These are phyloP conservation scores for Sporothrix schenckii DNA, from an alignment of 2,329 filamentous ascomycete genomes.

Conservation along the genomic window DNA sequence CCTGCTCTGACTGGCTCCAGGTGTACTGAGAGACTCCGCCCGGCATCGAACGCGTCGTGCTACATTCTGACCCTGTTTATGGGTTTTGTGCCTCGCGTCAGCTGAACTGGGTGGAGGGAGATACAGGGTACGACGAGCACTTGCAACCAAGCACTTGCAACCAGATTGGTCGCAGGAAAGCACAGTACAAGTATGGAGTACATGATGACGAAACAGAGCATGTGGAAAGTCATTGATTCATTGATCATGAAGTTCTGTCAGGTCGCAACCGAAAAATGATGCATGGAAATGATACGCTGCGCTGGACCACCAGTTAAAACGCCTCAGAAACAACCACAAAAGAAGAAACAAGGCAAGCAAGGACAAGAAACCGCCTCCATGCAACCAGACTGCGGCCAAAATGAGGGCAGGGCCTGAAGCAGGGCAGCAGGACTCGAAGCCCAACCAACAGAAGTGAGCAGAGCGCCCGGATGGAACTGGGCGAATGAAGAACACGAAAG, in stretches of 20 bases:
- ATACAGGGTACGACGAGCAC: too few relatives aligned
- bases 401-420: neutral
- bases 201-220: neutral
- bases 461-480: neutral
- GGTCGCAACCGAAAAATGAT: neutral
- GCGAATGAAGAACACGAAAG: neutral
- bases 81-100: conserved; percentile 12
- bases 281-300: conserved; percentile 18
- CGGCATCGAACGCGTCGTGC: conserved; percentile 22
- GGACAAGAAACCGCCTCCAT: conserved; percentile 1
- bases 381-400: conserved; percentile 17
- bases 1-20: neutral
- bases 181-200: neutral
- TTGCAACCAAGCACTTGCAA: neutral
- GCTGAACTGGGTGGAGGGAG: neutral
- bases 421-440: conserved; percentile 6
- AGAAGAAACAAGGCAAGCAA: conserved; percentile 1
- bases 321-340: neutral
- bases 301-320: conserved; percentile 23
- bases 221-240: neutral
- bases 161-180: conserved; percentile 9
- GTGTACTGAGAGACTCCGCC: neutral
- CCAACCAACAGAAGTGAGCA: neutral
- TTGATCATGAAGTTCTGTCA: neutral
- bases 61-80: conserved; percentile 20